Base-by-base conservation (phyloP, 306 rosid genomes). In the Comarum palustre region DNA sequence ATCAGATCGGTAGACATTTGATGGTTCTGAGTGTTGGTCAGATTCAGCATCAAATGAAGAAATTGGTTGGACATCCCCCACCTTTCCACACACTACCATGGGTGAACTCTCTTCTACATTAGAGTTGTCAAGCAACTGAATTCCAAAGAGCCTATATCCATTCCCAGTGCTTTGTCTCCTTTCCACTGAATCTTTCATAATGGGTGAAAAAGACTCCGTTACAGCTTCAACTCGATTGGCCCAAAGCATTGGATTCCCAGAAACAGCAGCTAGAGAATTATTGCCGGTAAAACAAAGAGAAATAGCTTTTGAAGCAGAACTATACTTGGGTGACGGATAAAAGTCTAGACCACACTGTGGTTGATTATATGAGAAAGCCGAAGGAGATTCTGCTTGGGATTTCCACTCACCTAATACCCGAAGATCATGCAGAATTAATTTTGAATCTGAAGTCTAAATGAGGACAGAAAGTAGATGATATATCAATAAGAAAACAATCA, bases 61-160 rank as follows among this genome's bases (percentile, higher is more conserved):
- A 67, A 82, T 68, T 31, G 73, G 73, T 63, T 50, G 83, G 72
- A 78, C 86, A 78, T 86, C 89, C 62, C 84, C 84, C 10, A 66
- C 74, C 76, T 77, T 86, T 80, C 84, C 90, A 39, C 88, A 76
- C 68, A 82, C 77, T 59, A 68, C 81, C 66, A 76, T 68, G 25
- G 87, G 89, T 45, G 83, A 77, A 72, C 85, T 78, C 72, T 84
- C 97, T 66, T 89, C 94, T 68, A 76, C 62, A 74, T 75, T 85
- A 75, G 89, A 77, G 80, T 79, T 89, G 65, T 86, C 90, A 50
- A 82, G 92, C 60, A 94, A 77, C 88, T 94, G 94, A 75, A 94
- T 86, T 70, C 98, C 98, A 58, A 94, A 94, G 45, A 91, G 89
- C 85, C 94, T 88, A 78, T 90, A 91, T 66, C 96, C 96, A 86